Percentiles rank a stretch among this genome's conserved stretches.
These are phyloP conservation scores for Dictyostelium capitatum DNA, from an alignment of 78 protist species.

Conservation along the genomic window DNA sequence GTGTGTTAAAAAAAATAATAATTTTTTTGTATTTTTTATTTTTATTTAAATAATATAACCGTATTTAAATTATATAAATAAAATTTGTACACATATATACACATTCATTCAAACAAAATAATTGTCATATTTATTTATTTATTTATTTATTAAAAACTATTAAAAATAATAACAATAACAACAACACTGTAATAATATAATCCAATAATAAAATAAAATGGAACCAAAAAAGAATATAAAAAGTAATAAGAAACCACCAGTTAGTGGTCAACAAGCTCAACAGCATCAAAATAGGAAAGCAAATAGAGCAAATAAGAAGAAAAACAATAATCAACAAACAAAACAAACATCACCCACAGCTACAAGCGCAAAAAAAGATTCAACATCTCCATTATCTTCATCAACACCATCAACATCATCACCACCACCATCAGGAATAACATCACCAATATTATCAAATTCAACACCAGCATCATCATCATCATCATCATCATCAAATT, in stretches of 20 bases:
- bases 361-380: neutral
- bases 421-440: neutral
- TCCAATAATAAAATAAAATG: neutral
- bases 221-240: slow-evolving; percentile 6
- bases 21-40: too few relatives aligned
- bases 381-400: neutral
- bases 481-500: neutral
- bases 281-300: slow-evolving; percentile 13
- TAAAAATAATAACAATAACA: too few relatives aligned
- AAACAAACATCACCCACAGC: neutral
- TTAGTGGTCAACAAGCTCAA: neutral
- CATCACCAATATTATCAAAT: neutral
- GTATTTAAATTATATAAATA: too few relatives aligned
- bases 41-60: too few relatives aligned
- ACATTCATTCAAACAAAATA: too few relatives aligned
- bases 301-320: neutral
- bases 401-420: neutral
- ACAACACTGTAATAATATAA: neutral
- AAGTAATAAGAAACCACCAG: neutral
- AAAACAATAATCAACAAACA: neutral
- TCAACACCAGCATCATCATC: neutral
- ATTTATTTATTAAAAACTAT: too few relatives aligned
- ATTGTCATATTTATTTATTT: too few relatives aligned
- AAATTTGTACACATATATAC: too few relatives aligned
- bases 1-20: too few relatives aligned